These are phyloP conservation scores for Xylariaceae sp. DNA, from an alignment of 2,329 filamentous ascomycete species.

Conservation along the genomic window DNA sequence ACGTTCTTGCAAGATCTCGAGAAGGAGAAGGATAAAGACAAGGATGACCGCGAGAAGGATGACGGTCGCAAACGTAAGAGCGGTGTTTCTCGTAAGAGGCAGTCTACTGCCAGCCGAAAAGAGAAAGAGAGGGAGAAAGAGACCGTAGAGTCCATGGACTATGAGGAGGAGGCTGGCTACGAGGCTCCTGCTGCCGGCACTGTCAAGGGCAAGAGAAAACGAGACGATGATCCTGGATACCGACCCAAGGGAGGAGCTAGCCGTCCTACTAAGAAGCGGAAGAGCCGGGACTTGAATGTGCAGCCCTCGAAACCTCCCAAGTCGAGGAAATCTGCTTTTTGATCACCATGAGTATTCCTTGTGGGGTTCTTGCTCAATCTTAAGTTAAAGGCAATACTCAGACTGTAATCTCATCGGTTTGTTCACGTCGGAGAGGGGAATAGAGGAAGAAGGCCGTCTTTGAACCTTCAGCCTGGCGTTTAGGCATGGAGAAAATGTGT, in stretches of 20 bases:
- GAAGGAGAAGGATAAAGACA: slow-evolving; percentile 50
- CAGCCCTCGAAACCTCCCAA: slow-evolving; percentile 31
- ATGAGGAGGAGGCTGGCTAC: slow-evolving; percentile 45
- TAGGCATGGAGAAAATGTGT: slow-evolving; percentile 24
- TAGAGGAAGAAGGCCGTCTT: slow-evolving; percentile 6
- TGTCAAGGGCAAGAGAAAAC: slow-evolving; percentile 61
- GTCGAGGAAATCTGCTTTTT: slow-evolving; percentile 31
- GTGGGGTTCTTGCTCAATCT: not conserved
- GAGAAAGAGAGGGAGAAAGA: slow-evolving; percentile 44
- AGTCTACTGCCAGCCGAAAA: slow-evolving; percentile 44
- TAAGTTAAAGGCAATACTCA: not conserved
- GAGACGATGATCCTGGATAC: slow-evolving; percentile 66
- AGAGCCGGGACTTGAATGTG: slow-evolving; percentile 52
- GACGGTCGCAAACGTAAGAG: slow-evolving; percentile 47
- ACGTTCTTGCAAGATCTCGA: slow-evolving; percentile 83
- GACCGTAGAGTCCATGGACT: slow-evolving; percentile 47
- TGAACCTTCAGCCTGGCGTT: slow-evolving; percentile 15
- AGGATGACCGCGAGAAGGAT: slow-evolving; percentile 45
- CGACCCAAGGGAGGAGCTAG: slow-evolving; percentile 63
- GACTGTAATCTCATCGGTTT: slow-evolving; percentile 17
- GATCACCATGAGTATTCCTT: not conserved
- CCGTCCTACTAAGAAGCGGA: slow-evolving; percentile 64
- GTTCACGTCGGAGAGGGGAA: slow-evolving; percentile 3
- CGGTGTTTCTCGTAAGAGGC: slow-evolving; percentile 47
- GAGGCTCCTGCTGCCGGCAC: slow-evolving; percentile 43